Percentiles rank a stretch among this genome's conserved stretches.
Evolutionary conservation across 2,329 filamentous ascomycete species (phyloP).

Genomic region (Drechslerella stenobrocha): DNA sequence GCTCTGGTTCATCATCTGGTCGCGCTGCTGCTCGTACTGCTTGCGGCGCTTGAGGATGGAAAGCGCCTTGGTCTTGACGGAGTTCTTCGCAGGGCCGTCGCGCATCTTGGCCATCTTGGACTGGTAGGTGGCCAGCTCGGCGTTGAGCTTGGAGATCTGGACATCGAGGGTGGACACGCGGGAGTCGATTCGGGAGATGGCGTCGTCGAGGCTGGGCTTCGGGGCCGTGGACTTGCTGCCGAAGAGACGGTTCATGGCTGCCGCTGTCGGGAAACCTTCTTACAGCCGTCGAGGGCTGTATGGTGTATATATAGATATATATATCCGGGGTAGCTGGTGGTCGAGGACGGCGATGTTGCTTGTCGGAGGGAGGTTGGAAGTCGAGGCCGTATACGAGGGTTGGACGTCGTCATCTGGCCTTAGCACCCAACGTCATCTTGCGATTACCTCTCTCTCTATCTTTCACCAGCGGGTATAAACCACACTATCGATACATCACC

Average conservation of each 20-base stretch:
- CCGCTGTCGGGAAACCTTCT: neutral
- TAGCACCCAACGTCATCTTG: neutral
- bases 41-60: conserved; percentile 92
- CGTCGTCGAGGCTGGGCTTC: conserved; percentile 82
- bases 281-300: neutral
- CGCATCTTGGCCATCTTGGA: conserved; percentile 87
- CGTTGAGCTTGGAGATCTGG: conserved; percentile 88
- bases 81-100: conserved; percentile 88
- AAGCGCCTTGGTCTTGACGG: conserved; percentile 89
- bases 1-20: conserved; percentile 88
- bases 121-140: conserved; percentile 86
- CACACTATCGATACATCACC: too few species aligned
- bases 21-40: conserved; percentile 89
- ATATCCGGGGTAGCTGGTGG: conserved; percentile 5
- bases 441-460: too few species aligned
- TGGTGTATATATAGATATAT: neutral
- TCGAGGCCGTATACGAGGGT: neutral
- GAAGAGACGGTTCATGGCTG: conserved; percentile 89
- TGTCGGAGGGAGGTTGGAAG: neutral
- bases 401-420: neutral
- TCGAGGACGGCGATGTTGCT: conserved; percentile 3
- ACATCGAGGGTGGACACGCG: conserved; percentile 87
- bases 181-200: conserved; percentile 72
- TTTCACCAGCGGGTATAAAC: too few species aligned
- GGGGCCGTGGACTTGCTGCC: conserved; percentile 82